Conservation (phyloP, 345 rosid genomes). For the Moricandia arvensis region DNA sequence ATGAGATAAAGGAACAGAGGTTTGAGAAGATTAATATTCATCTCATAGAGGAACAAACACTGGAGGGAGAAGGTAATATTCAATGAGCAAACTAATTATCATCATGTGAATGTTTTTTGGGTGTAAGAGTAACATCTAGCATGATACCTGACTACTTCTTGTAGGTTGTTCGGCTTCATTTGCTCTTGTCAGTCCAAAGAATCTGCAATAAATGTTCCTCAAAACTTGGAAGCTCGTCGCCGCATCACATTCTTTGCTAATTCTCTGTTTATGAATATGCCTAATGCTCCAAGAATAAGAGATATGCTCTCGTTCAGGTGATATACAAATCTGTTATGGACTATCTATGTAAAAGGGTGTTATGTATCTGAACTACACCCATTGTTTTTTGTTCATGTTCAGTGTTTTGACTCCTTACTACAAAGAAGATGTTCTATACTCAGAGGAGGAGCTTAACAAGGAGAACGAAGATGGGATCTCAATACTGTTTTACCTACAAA, state of each 20-base stretch:
- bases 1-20: constrained; percentile 57
- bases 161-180: constrained; percentile 72
- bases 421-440: constrained; percentile 86
- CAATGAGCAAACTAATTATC: background rate
- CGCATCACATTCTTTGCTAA: constrained; percentile 98
- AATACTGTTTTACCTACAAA: constrained; percentile 74
- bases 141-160: constrained; percentile 10
- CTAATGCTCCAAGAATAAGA: constrained; percentile 78
- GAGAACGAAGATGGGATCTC: constrained; percentile 96
- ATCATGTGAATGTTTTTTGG: background rate
- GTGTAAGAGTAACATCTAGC: constrained; percentile 1
- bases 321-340: constrained; percentile 4
- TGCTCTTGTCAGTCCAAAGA: constrained; percentile 91
- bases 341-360: background rate
- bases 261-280: constrained; percentile 94
- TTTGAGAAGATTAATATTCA: constrained; percentile 62
- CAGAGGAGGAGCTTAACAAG: constrained; percentile 69
- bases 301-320: constrained; percentile 94
- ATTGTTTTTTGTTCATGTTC: constrained; percentile 31
- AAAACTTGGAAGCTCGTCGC: constrained; percentile 94
- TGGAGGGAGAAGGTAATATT: constrained; percentile 74
- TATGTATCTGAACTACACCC: constrained; percentile 15
- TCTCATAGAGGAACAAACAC: constrained; percentile 26
- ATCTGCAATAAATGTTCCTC: constrained; percentile 94
- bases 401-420: constrained; percentile 94